Conservation (phyloP, 176 grass and related monocot genomes). For the Phoenix dactylifera region DNA sequence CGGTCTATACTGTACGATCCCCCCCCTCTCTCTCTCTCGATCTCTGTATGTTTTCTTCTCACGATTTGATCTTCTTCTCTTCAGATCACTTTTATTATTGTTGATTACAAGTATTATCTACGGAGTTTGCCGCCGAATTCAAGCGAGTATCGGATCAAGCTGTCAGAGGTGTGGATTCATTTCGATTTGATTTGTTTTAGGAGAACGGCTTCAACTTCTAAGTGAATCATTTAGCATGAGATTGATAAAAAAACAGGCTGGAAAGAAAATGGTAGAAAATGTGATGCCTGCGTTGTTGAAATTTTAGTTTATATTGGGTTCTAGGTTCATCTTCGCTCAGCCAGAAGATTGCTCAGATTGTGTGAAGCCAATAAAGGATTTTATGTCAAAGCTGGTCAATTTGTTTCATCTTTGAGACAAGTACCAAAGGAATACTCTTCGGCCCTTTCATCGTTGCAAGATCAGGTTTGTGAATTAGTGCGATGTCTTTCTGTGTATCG, state of each 20-base stretch:
- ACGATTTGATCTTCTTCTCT: slow-evolving; percentile 14
- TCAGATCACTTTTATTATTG: slow-evolving; percentile 64
- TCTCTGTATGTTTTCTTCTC: not conserved
- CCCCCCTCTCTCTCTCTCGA: not conserved
- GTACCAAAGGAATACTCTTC: slow-evolving; percentile 80
- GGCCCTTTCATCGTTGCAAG: slow-evolving; percentile 75
- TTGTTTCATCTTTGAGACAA: slow-evolving; percentile 85
- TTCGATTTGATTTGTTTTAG: not conserved
- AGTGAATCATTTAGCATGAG: too few relatives aligned
- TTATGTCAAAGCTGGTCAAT: slow-evolving; percentile 98
- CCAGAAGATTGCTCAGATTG: slow-evolving; percentile 60
- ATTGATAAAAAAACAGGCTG: too few relatives aligned
- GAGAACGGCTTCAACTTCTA: too few relatives aligned
- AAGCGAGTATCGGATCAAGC: slow-evolving; percentile 48
- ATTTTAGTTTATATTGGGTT: slow-evolving; percentile 12
- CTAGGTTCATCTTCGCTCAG: slow-evolving; percentile 77
- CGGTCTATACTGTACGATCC: slow-evolving; percentile 50
- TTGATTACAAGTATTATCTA: slow-evolving; percentile 79
- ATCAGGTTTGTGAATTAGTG: slow-evolving; percentile 47
- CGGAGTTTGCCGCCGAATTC: slow-evolving; percentile 32
- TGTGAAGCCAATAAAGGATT: slow-evolving; percentile 81
- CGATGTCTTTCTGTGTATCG: not conserved
- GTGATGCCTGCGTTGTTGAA: not conserved
- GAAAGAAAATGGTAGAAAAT: too few relatives aligned
- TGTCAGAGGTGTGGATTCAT: slow-evolving; percentile 45